These are phyloP conservation scores for Ramaria sp. DNA, from an alignment of 768 basidiomycete species.

Conservation along the genomic window DNA sequence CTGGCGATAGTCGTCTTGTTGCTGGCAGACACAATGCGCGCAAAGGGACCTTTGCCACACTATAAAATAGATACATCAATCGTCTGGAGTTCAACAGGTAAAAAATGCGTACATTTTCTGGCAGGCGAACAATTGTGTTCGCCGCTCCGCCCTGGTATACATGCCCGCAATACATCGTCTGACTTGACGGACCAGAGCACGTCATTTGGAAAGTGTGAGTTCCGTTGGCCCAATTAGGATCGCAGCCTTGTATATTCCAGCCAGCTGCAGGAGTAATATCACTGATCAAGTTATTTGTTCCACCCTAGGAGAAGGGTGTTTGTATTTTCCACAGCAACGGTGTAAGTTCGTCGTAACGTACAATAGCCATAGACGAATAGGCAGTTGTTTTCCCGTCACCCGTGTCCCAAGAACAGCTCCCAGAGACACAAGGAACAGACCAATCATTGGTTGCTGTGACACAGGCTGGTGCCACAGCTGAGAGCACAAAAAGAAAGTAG, in stretches of 20 bases:
- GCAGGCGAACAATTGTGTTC: constrained; percentile 43
- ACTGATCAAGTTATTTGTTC: background rate
- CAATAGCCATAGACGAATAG: background rate
- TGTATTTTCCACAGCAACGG: background rate
- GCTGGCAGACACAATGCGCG: background rate
- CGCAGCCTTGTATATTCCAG: constrained; percentile 41
- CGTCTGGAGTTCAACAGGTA: background rate
- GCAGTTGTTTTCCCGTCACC: constrained; percentile 7
- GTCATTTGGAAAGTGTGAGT: background rate
- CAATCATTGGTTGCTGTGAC: constrained; percentile 2
- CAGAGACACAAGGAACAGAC: constrained; percentile 2
- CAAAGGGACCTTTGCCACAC: constrained; percentile 10
- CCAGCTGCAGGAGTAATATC: constrained; percentile 37
- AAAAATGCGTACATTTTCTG: constrained; percentile 32
- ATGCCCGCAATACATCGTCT: constrained; percentile 24
- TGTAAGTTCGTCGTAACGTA: background rate
- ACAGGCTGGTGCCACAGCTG: background rate
- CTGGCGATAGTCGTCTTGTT: background rate
- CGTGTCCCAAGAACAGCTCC: constrained; percentile 3
- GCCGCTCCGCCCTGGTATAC: constrained; percentile 29
- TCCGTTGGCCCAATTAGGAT: constrained; percentile 16
- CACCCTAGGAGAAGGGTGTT: background rate
- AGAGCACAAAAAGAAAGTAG: background rate
- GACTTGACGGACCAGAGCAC: background rate
- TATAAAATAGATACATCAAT: background rate